These are phyloP conservation scores for Podaxis sp. DNA, from an alignment of 768 basidiomycete genomes.

Conservation along the genomic window DNA sequence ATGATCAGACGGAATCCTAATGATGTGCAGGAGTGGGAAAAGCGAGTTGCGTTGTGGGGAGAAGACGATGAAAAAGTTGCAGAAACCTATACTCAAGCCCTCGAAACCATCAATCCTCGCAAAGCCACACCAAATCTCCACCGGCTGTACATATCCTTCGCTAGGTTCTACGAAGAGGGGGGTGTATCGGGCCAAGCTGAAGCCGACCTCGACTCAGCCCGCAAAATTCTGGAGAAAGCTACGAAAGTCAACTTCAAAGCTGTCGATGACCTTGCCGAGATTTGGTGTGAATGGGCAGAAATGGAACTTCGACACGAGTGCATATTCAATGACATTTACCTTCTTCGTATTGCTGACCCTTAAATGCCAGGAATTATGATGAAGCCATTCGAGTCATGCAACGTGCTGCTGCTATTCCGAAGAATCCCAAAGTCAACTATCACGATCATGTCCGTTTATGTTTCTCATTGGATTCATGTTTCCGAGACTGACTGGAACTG, in stretches of 20 bases:
- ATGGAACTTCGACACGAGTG: conserved; percentile 96
- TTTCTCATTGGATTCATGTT: background rate
- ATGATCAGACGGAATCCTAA: conserved; percentile 91
- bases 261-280: conserved; percentile 97
- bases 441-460: conserved; percentile 80
- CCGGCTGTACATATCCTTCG: conserved; percentile 90
- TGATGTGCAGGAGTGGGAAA: conserved; percentile 99
- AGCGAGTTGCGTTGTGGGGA: conserved; percentile 89
- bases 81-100: conserved; percentile 87
- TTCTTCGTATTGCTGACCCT: background rate
- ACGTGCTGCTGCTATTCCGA: conserved; percentile 88
- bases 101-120: conserved; percentile 84
- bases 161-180: conserved; percentile 97
- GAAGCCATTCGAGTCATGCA: conserved; percentile 96
- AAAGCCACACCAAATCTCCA: conserved; percentile 91
- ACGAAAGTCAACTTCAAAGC: conserved; percentile 89
- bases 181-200: conserved; percentile 81
- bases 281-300: conserved; percentile 99
- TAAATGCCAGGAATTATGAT: conserved; percentile 80
- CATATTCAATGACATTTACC: conserved; percentile 29
- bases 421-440: conserved; percentile 87
- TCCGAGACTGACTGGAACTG: conserved; percentile 8
- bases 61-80: conserved; percentile 94
- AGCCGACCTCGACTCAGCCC: conserved; percentile 77
- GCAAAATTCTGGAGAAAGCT: conserved; percentile 92